Evolutionary conservation across 345 rosid species (phyloP).

Genomic region (Aquilaria sinensis): DNA sequence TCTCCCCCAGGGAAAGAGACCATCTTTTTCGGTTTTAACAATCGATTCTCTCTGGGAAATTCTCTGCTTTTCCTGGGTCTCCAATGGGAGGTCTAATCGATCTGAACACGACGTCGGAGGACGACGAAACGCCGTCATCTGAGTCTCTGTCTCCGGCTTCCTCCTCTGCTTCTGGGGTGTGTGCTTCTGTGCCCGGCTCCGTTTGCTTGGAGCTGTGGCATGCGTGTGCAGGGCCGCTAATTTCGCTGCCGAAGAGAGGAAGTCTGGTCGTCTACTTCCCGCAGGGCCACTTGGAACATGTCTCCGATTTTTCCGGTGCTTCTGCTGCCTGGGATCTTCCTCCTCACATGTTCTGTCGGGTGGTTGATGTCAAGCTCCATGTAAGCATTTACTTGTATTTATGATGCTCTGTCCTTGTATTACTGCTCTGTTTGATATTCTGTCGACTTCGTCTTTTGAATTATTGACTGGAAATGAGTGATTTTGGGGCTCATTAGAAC

Average conservation of each 20-base stretch:
- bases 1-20: neutral
- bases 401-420: neutral
- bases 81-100: slow-evolving; percentile 86
- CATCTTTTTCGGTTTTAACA: neutral
- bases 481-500: no score
- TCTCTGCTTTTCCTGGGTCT: neutral
- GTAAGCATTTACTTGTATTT: slow-evolving; percentile 13
- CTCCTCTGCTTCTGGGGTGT: slow-evolving; percentile 40
- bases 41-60: neutral
- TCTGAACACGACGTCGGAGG: slow-evolving; percentile 79
- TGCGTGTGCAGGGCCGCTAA: slow-evolving; percentile 58
- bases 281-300: slow-evolving; percentile 63
- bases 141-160: slow-evolving; percentile 59
- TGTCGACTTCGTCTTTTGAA: no score
- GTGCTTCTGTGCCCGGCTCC: slow-evolving; percentile 12
- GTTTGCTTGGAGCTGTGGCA: slow-evolving; percentile 43
- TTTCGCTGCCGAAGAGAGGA: slow-evolving; percentile 38
- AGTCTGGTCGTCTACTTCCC: slow-evolving; percentile 53
- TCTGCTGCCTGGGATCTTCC: slow-evolving; percentile 31
- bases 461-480: no score
- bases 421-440: neutral
- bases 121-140: slow-evolving; percentile 70
- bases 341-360: slow-evolving; percentile 39
- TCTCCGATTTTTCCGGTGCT: neutral
- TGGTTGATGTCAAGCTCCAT: slow-evolving; percentile 34